Evolutionary conservation across 805 yeast species (phyloP), one percentile per base, ranked within the genome.

Genomic region (Candida stauntonica): DNA sequence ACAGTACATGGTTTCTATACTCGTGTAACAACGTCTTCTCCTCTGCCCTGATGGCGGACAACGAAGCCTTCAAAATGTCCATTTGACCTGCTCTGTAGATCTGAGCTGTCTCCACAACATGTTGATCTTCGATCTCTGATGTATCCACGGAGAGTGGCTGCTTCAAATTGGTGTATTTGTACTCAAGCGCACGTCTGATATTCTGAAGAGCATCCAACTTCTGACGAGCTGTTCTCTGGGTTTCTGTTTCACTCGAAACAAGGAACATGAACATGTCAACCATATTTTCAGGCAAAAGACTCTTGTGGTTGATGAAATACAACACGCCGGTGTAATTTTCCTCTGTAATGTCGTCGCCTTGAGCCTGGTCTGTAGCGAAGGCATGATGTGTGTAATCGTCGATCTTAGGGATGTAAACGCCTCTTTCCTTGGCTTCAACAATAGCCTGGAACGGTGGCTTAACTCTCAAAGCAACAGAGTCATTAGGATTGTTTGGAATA

Each of bases 391-490:
- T 65, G 31, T 64, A 67, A 33, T 67, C 69, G n/a, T 60, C 63
- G 19, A 66, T 50, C 17, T 51, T 56, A 3, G 67, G 68, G 15
- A 67, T 39, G n/a, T 39, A 35, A 13, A 77, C 59, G 2, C 68
- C 68, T 19, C 53, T 48, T 1, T 46, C 47, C 30, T 60, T 54
- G n/a, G 75, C 51, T 15, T 64, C 60, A 49, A 37, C 17, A 35
- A 64, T 29, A 5, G 36, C 21, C 2, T 48, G 39, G 11, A 31
- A 13, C 0, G 64, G 60, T 4, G 82, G 57, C 48, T 75, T 77
- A 31, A 86, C 66, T 33, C 77, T 72, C 38, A 88, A 67, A 3
- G 83, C 81, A 3, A 81, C 72, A 2, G 76, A 63, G 47, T 83
- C 89, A 33, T 78, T 79, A 4, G 66, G 62, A 50, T 85, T 85